A percentile compares a stretch with the other conserved stretches of the same genome.
phyloP scores from a whole-genome alignment of 257 asterid genomes.

The Solanum chilense region DNA sequence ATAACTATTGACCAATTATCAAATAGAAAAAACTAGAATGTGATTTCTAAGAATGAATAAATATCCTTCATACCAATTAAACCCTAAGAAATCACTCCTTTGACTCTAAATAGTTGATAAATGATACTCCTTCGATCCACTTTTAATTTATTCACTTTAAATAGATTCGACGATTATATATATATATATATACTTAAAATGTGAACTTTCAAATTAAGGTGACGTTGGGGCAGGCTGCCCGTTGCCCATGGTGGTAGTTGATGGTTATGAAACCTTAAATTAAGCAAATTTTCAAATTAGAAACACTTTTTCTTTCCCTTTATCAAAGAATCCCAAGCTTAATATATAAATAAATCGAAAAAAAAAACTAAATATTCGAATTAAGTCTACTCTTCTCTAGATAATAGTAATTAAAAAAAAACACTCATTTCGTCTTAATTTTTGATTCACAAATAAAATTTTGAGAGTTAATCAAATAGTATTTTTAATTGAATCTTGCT shows the following conservation, averaged over 20 bases:
- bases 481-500: not conserved
- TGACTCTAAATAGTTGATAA: too few relatives aligned
- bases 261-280: slow-evolving; percentile 19
- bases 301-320: slow-evolving; percentile 1
- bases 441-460: too few relatives aligned
- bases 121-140: too few relatives aligned
- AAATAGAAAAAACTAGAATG: not conserved
- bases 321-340: not conserved
- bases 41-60: not conserved
- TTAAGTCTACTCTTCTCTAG: not conserved
- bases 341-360: not conserved
- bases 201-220: not conserved
- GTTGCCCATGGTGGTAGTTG: slow-evolving; percentile 21
- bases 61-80: not conserved
- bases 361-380: not conserved
- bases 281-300: slow-evolving; percentile 11
- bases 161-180: too few relatives aligned
- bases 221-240: slow-evolving; percentile 27
- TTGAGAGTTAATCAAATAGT: not conserved
- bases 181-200: too few relatives aligned
- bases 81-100: not conserved
- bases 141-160: too few relatives aligned
- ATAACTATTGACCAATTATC: not conserved
- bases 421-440: too few relatives aligned
- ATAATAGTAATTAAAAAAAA: not conserved